Percentiles rank a stretch among this genome's conserved stretches.
Evolutionary conservation across 805 yeast genomes (phyloP).

Genomic region (Blastobotrys peoriensis): DNA sequence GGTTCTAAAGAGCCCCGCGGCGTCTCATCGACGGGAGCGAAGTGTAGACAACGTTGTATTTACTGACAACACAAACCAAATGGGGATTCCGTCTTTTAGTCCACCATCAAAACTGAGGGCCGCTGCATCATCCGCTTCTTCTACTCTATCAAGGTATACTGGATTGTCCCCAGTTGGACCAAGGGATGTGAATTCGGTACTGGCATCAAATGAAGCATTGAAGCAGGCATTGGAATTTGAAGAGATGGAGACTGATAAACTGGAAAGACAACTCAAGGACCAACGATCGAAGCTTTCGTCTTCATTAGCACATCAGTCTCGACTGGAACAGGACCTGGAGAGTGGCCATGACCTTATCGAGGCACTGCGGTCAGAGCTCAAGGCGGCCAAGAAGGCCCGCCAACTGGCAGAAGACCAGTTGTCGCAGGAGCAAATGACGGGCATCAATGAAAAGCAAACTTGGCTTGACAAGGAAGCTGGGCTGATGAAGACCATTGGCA

Average conservation of each 20-base stretch:
- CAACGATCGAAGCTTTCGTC: slow-evolving; percentile 11
- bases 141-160: not conserved
- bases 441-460: slow-evolving; percentile 23
- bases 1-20: not conserved
- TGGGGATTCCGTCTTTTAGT: not conserved
- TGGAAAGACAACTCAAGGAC: slow-evolving; percentile 14
- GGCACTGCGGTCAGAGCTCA: slow-evolving; percentile 17
- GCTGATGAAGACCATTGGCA: not conserved
- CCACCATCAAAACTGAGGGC: not conserved
- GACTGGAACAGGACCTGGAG: slow-evolving; percentile 26
- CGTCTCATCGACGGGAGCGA: not conserved
- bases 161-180: not conserved
- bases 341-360: slow-evolving; percentile 18
- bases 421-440: slow-evolving; percentile 25
- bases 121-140: not conserved
- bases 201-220: slow-evolving; percentile 12
- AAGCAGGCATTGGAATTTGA: slow-evolving; percentile 18
- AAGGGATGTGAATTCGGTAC: not conserved
- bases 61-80: not conserved
- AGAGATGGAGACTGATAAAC: slow-evolving; percentile 15
- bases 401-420: slow-evolving; percentile 23
- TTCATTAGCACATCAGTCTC: slow-evolving; percentile 14
- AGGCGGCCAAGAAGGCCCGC: slow-evolving; percentile 15
- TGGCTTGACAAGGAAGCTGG: slow-evolving; percentile 24
- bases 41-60: not conserved